Base-by-base conservation (phyloP, 2,329 filamentous ascomycete genomes). In the Thielaviopsis euricoi region DNA sequence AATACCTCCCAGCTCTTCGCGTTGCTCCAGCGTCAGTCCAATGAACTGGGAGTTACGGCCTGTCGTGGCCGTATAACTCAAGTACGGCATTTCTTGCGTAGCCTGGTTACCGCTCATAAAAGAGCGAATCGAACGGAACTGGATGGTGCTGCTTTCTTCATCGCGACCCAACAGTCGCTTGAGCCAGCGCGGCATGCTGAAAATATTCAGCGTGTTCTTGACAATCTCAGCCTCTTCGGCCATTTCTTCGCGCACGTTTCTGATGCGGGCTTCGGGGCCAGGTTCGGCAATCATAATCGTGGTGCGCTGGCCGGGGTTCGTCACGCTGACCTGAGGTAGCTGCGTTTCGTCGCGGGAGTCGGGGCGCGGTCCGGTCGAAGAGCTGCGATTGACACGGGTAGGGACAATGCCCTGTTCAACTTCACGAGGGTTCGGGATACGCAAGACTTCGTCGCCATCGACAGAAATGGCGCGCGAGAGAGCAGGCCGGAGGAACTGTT, bases 1-100 rank as follows among this genome's bases (percentile, higher is more conserved):
- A 62, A 98, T 95, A 21, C 93, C 93, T 12, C 93, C 93, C 2
- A 98, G 73, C 69, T 98, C 93, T 67, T 98, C 90, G 63, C 93
- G 81, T 70, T 98, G 89, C 62, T 93, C 89, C 63, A 95, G 86
- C 0, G 86, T 87, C 62, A 98, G 71, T 63, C 90, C 88, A 13
- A 93, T 78, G 66, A 97, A 98, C 43, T 87, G 85, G 12, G 91
- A 97, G 68, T 98, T 98, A 62, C 93, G 83, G 23, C 86, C 91
- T 57, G 96, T 80, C 0, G 93, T 98, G 1, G 93, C 89, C 60
- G 90, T 85, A 80, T 89, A 97, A 69, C 89, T 96, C 55, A 98
- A 78, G 68, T 98, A 98, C 0, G 93, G 93, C 73, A 88, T 86
- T 33, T 82, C 76, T 4, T 60, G 55, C 2, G 51, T 57, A 13